Base-by-base conservation (phyloP, 352 stramenopile genomes). In the Globisporangium irregulare region DNA sequence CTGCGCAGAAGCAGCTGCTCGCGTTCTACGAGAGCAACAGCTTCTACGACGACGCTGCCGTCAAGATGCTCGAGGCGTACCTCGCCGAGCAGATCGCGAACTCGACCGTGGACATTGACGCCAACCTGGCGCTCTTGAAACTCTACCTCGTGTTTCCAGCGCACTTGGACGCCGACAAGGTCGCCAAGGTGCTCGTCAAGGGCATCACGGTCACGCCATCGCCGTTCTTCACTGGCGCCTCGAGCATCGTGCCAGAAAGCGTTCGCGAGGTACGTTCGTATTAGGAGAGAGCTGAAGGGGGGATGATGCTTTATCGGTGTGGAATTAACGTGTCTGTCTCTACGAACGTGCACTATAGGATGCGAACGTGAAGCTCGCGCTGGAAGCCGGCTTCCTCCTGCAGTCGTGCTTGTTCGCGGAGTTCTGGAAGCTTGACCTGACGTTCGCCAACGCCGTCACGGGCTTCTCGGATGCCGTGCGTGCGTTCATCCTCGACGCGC, bases 391-490 rank as follows among this genome's bases (percentile, higher is more conserved):
- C 7, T 90, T 86, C 69, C 66, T 92, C 62, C 74, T 95, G 53
- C 85, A 95, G 75, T 89, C 84, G 73, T 91, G 81, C 60, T 70
- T 87, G 55, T 95, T 95, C 38, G 82, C 89, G 74, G 85, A 92
- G 32, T 94, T 94, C 73, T 96, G 88, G 88, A 79, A 87, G 68
- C 67, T 84, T 59, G 74, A 91, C 34, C 61, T 91, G 65, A 29
- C 77, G 34, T 87, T 87, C 68, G 84, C 83, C 10, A 77, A 76
- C 75, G 79, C 84, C 60, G 76, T 93, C 57, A 69, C 77, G 29
- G 88, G 83, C 64, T 93, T 93, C 67, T 68, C 82, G n/a, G 78
- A 90, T 46, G 81, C 84, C 61, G 82, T 91, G 69, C 86, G 88
- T 48, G 76, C 84, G 62, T 96, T 86, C 73, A 93, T 96, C 53